phyloP scores from a whole-genome alignment of 768 basidiomycete species.

The Amanita jacksonii region DNA sequence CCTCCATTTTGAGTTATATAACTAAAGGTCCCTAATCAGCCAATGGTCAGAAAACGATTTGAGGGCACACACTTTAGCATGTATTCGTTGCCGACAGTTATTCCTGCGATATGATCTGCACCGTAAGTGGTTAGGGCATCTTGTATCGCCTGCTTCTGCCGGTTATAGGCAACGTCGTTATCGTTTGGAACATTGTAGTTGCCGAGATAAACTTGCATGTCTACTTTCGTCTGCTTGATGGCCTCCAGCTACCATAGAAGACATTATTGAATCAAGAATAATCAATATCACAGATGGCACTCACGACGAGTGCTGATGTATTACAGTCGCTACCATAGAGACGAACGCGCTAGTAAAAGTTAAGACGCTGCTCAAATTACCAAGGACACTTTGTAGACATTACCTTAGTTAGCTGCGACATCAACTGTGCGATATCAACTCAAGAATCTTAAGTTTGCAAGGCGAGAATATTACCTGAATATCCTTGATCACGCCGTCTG shows the following conservation, averaged over 20 bases:
- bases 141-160: slow-evolving; percentile 63
- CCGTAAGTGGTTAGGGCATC: slow-evolving; percentile 72
- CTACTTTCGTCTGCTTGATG: slow-evolving; percentile 80
- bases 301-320: slow-evolving; percentile 63
- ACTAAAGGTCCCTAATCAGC: slow-evolving; percentile 24
- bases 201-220: slow-evolving; percentile 73
- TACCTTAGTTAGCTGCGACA: slow-evolving; percentile 78
- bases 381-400: slow-evolving; percentile 8
- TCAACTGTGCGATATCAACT: slow-evolving; percentile 44
- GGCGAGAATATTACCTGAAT: slow-evolving; percentile 43
- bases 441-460: too few species aligned
- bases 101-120: slow-evolving; percentile 59
- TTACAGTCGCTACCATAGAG: slow-evolving; percentile 88
- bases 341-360: slow-evolving; percentile 46
- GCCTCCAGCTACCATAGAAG: slow-evolving; percentile 60
- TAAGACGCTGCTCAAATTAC: slow-evolving; percentile 2
- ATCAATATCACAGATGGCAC: slow-evolving; percentile 15
- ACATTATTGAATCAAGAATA: background rate
- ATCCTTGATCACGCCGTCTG: slow-evolving; percentile 55
- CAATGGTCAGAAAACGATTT: background rate
- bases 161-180: slow-evolving; percentile 55
- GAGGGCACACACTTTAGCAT: slow-evolving; percentile 54
- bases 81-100: slow-evolving; percentile 91
- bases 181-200: slow-evolving; percentile 60
- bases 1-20: slow-evolving; percentile 45